Evolutionary conservation across 495 filamentous ascomycete species (phyloP), one percentile per base, ranked within the genome.

Genomic region (Penicillium lagena): DNA sequence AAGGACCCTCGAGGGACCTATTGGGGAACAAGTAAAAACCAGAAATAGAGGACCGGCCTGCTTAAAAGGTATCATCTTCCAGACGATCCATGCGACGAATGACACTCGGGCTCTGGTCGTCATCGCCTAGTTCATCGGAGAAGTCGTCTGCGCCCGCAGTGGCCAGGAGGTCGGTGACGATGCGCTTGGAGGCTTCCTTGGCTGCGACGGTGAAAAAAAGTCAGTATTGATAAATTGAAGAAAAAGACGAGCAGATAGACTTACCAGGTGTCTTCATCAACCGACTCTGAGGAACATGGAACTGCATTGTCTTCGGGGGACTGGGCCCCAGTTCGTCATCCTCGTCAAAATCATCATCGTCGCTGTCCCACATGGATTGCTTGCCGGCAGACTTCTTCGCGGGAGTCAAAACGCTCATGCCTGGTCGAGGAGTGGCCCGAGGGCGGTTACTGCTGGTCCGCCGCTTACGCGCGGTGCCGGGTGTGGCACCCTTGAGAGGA

Each of bases 281-380:
- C 49, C 86, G 81, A 39, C 82, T 86, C 56, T 89, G 86, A 44
- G 90, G 90, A 45, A 99, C 72, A 54, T 89, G 85, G 59, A 99
- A 99, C 58, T 96, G 90, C 62, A 99, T 95, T 22, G 93, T 99
- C 68, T 96, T 96, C 0, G 93, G 93, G 31, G 94, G 93, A 55
- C 88, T 95, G 52, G 89, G 79, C 0, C 80, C 87, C 10, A 79
- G 50, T 9, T 67, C 68, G 2, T 75, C 75, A 34, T 81, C n/a
- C n/a, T n/a, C 79, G 2, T 78, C 68, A 13, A 82, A 73, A 28
- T 76, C 78, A 8, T 72, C 78, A 8, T 72, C 73, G 35, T 86
- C 78, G 45, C 79, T 85, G 29, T 87, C 80, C 82, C 85, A 90
- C 10, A 61, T 66, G 13, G 55, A 37, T 1, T 45, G 53, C 29